phyloP scores from a whole-genome alignment of 768 basidiomycete species.

The Suillus luteus region DNA sequence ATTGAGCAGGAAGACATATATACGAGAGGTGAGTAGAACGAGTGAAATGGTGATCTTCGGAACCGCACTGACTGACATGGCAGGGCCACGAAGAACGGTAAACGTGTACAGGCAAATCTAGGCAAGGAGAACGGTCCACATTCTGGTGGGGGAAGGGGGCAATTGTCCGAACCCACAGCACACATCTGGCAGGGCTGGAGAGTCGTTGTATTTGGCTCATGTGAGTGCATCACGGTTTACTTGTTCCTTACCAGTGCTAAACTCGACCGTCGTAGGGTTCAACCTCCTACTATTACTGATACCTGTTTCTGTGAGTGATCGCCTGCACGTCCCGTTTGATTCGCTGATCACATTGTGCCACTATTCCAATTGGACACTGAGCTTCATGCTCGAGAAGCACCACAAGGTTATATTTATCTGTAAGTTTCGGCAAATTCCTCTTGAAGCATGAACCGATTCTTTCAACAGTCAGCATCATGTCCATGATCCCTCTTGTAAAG shows the following conservation, averaged over 20 bases:
- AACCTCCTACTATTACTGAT: conserved; percentile 67
- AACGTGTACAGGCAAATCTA: conserved; percentile 85
- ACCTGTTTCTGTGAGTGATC: conserved; percentile 60
- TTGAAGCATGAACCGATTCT: neutral
- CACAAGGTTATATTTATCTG: conserved; percentile 63
- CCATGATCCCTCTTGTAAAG: conserved; percentile 80
- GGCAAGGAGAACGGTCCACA: conserved; percentile 50
- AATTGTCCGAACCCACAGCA: conserved; percentile 13
- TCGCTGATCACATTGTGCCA: neutral
- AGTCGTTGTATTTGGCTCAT: conserved; percentile 55
- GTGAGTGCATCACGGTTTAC: conserved; percentile 37
- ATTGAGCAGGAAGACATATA: conserved; percentile 91
- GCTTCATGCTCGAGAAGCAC: conserved; percentile 46
- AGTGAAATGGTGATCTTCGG: conserved; percentile 9
- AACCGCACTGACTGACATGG: conserved; percentile 13
- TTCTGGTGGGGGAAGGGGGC: conserved; percentile 6
- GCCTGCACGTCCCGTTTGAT: neutral
- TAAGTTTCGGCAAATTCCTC: conserved; percentile 34
- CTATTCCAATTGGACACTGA: conserved; percentile 53
- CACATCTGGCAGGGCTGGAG: conserved; percentile 52
- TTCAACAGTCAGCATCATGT: conserved; percentile 58
- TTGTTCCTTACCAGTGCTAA: neutral
- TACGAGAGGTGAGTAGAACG: conserved; percentile 65
- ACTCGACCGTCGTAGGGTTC: conserved; percentile 50
- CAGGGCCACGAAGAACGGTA: conserved; percentile 84